Percentiles rank a stretch among this genome's conserved stretches.
Conservation (phyloP, 2,329 filamentous ascomycete genomes). For the Fusarium annulatum region DNA sequence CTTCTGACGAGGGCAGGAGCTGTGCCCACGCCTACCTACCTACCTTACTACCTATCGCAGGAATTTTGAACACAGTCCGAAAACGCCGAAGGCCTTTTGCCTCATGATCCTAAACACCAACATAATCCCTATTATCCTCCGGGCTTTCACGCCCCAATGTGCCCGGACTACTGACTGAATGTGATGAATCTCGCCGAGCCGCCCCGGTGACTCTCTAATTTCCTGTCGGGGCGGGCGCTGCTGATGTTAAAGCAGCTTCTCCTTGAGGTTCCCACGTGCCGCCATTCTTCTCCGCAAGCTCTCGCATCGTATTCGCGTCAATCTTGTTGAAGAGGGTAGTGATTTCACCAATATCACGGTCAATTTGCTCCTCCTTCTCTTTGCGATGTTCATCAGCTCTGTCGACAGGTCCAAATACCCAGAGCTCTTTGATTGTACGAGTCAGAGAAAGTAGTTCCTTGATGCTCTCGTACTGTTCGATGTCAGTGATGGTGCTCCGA, state of each 20-base stretch:
- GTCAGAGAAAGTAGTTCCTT: constrained; percentile 58
- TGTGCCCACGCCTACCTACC: background rate
- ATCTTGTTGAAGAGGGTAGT: constrained; percentile 50
- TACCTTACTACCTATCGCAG: background rate
- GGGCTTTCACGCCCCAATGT: background rate
- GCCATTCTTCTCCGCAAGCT: constrained; percentile 50
- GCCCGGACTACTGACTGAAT: background rate
- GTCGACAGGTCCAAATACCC: constrained; percentile 58
- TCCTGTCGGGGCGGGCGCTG: background rate
- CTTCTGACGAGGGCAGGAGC: background rate
- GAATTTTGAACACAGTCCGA: constrained; percentile 10
- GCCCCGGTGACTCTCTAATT: constrained; percentile 9
- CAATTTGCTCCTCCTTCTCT: constrained; percentile 52
- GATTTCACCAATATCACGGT: constrained; percentile 51
- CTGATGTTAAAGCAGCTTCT: background rate
- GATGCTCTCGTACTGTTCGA: constrained; percentile 53
- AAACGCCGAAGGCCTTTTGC: constrained; percentile 7
- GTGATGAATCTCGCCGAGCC: background rate
- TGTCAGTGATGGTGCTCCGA: background rate
- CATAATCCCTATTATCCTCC: no score
- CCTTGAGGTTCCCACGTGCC: constrained; percentile 52
- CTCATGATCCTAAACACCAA: background rate
- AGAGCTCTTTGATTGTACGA: constrained; percentile 59
- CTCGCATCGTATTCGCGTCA: constrained; percentile 50
- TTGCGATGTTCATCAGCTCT: constrained; percentile 50